Conservation (phyloP, 495 filamentous ascomycete genomes). For the Penicillium goetzii region DNA sequence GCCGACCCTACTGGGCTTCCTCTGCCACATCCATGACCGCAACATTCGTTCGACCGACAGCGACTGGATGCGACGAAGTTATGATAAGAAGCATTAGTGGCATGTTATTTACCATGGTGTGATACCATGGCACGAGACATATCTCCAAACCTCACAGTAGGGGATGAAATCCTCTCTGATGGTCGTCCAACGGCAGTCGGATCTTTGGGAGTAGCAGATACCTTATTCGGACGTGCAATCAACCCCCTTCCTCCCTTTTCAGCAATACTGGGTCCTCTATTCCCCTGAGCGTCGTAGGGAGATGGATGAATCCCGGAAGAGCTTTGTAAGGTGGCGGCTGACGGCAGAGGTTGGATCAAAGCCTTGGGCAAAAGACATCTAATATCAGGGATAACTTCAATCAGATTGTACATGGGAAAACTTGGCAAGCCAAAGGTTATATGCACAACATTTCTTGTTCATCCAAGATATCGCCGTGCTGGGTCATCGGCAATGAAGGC, state of each 20-base stretch:
- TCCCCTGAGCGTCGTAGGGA: not conserved
- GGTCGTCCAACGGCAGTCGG: too few relatives aligned
- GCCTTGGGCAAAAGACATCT: not conserved
- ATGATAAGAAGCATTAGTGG: too few relatives aligned
- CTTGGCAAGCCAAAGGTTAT: constrained; percentile 4
- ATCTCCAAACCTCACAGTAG: too few relatives aligned
- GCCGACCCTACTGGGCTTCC: too few relatives aligned
- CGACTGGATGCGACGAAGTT: too few relatives aligned
- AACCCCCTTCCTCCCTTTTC: not conserved
- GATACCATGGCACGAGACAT: too few relatives aligned
- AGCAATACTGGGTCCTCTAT: constrained; percentile 2
- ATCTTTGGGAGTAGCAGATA: too few relatives aligned
- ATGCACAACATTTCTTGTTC: not conserved
- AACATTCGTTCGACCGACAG: too few relatives aligned
- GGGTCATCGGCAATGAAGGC: not conserved
- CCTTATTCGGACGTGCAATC: too few relatives aligned
- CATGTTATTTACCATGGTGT: too few relatives aligned
- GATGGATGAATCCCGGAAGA: not conserved
- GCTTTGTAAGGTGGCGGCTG: not conserved
- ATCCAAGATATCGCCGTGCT: not conserved
- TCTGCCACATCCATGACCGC: too few relatives aligned
- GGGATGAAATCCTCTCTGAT: too few relatives aligned
- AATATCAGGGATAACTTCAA: constrained; percentile 1
- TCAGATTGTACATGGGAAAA: not conserved
- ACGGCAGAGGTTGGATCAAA: not conserved